Evolutionary conservation across 2,329 filamentous ascomycete genomes (phyloP).

Genomic region (Nakataea oryzae): DNA sequence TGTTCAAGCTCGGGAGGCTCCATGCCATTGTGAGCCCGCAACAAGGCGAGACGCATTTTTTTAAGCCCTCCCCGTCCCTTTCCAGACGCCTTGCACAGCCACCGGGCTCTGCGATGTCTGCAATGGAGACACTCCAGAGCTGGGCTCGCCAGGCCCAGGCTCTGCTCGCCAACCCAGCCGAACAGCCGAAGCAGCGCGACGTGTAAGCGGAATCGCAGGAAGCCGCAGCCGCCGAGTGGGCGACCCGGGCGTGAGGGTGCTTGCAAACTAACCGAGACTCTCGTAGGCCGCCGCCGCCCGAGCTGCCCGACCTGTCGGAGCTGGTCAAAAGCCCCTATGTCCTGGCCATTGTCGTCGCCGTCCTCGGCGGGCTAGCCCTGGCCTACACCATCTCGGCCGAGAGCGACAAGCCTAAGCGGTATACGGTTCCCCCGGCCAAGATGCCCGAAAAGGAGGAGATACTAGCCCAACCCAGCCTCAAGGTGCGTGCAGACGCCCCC

Average conservation of each 20-base stretch:
- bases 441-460: slow-evolving; percentile 47
- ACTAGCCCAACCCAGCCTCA: slow-evolving; percentile 50
- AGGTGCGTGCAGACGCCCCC: slow-evolving; percentile 25
- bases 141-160: slow-evolving; percentile 2
- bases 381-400: background rate
- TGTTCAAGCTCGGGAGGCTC: background rate
- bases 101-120: background rate
- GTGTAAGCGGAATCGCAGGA: background rate
- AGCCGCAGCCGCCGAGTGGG: background rate
- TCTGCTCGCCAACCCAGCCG: background rate
- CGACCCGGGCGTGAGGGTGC: background rate
- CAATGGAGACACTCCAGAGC: background rate
- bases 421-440: slow-evolving; percentile 52
- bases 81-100: background rate
- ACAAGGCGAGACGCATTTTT: background rate
- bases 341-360: background rate
- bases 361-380: background rate
- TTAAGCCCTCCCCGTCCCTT: background rate
- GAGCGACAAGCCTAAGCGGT: slow-evolving; percentile 36
- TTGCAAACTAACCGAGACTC: background rate
- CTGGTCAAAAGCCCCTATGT: background rate
- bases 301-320: background rate
- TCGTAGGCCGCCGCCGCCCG: background rate
- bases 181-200: background rate
- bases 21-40: background rate